Evolutionary conservation across 345 rosid genomes (phyloP).

Genomic region (Eucalyptus marginata): DNA sequence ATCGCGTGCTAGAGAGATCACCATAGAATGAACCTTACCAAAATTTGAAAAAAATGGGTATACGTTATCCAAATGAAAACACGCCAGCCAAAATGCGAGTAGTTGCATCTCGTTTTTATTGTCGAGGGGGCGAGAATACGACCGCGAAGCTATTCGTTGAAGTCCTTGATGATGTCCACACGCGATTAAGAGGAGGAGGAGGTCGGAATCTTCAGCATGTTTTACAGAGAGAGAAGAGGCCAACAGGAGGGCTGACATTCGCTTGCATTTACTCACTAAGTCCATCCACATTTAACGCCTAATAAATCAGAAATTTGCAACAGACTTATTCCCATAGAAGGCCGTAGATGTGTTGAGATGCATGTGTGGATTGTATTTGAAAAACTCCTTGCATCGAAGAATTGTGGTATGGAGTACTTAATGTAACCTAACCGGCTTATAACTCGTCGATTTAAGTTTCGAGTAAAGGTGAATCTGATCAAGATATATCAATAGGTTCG

Average conservation of each 20-base stretch:
- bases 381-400: accelerated
- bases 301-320: background rate
- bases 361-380: background rate
- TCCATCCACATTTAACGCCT: background rate
- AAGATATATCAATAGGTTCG: accelerated
- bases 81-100: background rate
- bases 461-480: accelerated
- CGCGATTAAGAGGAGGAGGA: background rate
- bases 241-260: background rate
- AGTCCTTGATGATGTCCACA: background rate
- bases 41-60: background rate
- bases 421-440: accelerated
- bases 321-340: background rate
- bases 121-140: background rate
- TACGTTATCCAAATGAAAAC: background rate
- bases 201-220: background rate
- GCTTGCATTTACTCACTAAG: background rate
- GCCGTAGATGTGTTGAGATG: background rate
- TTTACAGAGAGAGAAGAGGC: background rate
- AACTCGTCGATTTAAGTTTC: background rate
- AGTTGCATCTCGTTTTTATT: background rate
- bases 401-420: background rate
- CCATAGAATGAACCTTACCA: background rate
- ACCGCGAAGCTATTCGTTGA: background rate
- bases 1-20: background rate